Evolutionary conservation across 1,284 basidiomycete genomes (phyloP).

Genomic region (Coriolopsis trogii): DNA sequence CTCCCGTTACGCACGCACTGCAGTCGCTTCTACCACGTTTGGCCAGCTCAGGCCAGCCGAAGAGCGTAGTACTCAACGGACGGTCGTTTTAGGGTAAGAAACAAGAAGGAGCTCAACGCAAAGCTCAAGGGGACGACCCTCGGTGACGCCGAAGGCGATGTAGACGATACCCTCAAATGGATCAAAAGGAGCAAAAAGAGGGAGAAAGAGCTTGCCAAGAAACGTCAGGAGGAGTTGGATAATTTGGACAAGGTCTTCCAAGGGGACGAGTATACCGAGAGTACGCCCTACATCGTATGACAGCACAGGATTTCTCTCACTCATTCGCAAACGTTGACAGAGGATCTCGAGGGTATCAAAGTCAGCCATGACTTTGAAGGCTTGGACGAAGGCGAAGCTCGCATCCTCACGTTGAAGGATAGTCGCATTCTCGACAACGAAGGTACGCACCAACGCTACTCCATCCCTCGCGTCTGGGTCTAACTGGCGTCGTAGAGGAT

Average conservation of each 20-base stretch:
- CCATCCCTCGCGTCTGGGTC: not conserved
- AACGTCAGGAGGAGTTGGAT: conserved; percentile 78
- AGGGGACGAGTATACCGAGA: conserved; percentile 77
- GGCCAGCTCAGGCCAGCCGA: conserved; percentile 30
- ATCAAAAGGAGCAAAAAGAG: conserved; percentile 87
- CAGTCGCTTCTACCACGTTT: conserved; percentile 56
- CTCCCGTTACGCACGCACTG: conserved; percentile 26
- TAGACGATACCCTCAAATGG: conserved; percentile 84
- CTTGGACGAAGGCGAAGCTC: conserved; percentile 91
- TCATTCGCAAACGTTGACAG: conserved; percentile 40
- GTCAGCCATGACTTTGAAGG: conserved; percentile 94
- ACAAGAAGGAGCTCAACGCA: conserved; percentile 87
- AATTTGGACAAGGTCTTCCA: conserved; percentile 78
- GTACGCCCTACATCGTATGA: conserved; percentile 49
- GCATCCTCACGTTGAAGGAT: conserved; percentile 96
- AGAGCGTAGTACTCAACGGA: conserved; percentile 47
- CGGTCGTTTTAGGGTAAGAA: conserved; percentile 73
- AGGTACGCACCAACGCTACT: conserved; percentile 47
- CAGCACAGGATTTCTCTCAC: not conserved
- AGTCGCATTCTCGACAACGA: conserved; percentile 92
- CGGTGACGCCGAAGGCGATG: conserved; percentile 76
- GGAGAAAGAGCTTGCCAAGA: conserved; percentile 82
- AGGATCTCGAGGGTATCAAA: conserved; percentile 91
- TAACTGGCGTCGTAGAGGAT: conserved; percentile 79
- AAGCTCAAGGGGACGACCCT: conserved; percentile 91